Base-by-base conservation (phyloP, 805 yeast genomes). In the Barnettozyma californica region DNA sequence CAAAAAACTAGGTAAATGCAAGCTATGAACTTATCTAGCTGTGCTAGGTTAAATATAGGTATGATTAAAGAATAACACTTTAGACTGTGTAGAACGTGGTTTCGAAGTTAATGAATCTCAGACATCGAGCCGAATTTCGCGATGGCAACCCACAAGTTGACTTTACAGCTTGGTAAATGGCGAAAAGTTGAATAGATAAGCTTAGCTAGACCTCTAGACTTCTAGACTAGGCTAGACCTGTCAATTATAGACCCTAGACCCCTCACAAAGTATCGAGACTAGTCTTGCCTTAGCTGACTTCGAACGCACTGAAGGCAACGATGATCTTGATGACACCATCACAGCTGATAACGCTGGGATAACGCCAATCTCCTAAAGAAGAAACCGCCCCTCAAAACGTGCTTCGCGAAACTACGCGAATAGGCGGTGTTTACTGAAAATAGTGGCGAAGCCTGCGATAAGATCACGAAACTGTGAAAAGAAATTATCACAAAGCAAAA, bases 1-100 rank as follows among this genome's bases (percentile, higher is more conserved):
- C 53, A 33, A 49, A 52, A 44, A 46, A 49, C 43, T 44, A 47
- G 41, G 27, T 20, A 21, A 14, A 14, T 13, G 41, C 23, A 38
- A 38, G 23, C 16, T 38, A 13, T 38, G 41, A 23, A 38, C 29
- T 38, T 21, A 16, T 11, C 21, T 35, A 19, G 38, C 38, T 35
- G 38, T 35, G 38, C 38, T 19, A 19, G 38, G 33, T 29, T 13
- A 11, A 29, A 29, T 29, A 14, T 16, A 29, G 33, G 16, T 29
- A 29, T 29, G 33, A 29, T 29, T 13, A 13, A 13, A 29, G 33
- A 16, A 29, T n/a, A 29, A 6, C 14, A 11, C 16, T 26, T 5
- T 23, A 23, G 25, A 23, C 8, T 23, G 25, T 23, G 8, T 5
- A 23, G 25, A 23, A 8, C 8, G 25, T 23, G 25, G 25, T 8